Evolutionary conservation across 176 grass and related monocot species (phyloP).

Genomic region (Avena eriantha): DNA sequence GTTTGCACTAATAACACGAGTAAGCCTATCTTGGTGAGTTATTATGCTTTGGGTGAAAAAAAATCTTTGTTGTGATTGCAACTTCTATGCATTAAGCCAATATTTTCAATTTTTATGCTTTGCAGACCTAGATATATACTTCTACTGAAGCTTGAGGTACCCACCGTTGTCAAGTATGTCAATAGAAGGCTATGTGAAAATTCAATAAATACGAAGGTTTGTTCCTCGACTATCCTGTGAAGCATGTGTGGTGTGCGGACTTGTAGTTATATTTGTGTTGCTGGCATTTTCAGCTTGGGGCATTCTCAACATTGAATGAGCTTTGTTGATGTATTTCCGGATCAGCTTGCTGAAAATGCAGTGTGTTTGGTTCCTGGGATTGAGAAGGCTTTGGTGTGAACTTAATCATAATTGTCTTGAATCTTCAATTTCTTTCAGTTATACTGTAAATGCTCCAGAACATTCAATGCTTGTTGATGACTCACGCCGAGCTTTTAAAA

Average conservation of each 20-base stretch:
- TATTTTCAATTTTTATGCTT: conserved; percentile 20
- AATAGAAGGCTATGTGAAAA: conserved; percentile 91
- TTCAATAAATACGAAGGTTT: conserved; percentile 92
- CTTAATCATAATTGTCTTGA: background rate
- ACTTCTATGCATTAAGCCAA: background rate
- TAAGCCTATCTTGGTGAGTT: conserved; percentile 1
- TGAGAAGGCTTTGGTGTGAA: no score
- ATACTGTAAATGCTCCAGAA: background rate
- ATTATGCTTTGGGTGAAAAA: background rate
- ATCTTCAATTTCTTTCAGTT: background rate
- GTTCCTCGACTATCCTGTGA: conserved; percentile 22
- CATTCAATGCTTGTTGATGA: background rate
- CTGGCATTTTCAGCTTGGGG: no score
- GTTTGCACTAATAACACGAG: background rate
- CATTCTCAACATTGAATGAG: no score
- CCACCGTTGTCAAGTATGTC: conserved; percentile 87
- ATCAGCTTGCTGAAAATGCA: no score
- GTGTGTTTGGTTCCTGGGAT: no score
- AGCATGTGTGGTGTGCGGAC: background rate
- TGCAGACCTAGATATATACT: conserved; percentile 83
- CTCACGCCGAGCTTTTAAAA: background rate
- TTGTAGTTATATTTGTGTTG: no score
- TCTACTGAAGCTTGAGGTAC: conserved; percentile 93
- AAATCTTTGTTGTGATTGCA: background rate
- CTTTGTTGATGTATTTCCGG: no score